Conservation (phyloP, 495 filamentous ascomycete species). For the Penicillium salamii region DNA sequence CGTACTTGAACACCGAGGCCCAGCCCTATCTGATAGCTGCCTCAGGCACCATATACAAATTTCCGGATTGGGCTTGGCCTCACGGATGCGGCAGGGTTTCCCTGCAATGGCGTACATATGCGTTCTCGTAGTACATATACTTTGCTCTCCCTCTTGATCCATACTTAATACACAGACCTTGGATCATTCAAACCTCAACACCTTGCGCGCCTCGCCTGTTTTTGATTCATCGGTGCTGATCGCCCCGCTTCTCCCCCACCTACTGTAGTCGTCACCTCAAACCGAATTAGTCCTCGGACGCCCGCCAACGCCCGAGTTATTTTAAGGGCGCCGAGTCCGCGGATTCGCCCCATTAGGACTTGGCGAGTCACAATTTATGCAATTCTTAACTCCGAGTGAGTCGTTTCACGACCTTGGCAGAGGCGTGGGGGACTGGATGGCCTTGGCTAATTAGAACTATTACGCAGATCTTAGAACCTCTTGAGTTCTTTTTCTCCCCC, state of each 20-base stretch:
- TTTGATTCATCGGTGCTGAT: not conserved
- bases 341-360: not conserved
- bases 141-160: no score
- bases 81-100: conserved; percentile 4
- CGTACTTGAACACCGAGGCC: no score
- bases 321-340: not conserved
- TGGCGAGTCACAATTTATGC: not conserved
- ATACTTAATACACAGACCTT: no score
- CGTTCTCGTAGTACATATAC: no score
- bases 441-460: conserved; percentile 4
- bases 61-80: conserved; percentile 7
- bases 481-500: not conserved
- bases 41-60: conserved; percentile 4
- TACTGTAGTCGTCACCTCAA: conserved; percentile 6
- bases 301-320: conserved; percentile 1
- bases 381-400: not conserved
- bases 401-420: conserved; percentile 7
- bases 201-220: no score
- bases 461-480: conserved; percentile 3
- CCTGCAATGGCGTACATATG: no score
- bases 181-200: no score
- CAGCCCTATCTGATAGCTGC: conserved; percentile 3
- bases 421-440: not conserved
- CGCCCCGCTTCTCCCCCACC: conserved; percentile 9
- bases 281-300: not conserved